Evolutionary conservation across 2,329 filamentous ascomycete genomes (phyloP), one percentile per base, ranked within the genome.

Genomic region (Colletotrichum viniferum): DNA sequence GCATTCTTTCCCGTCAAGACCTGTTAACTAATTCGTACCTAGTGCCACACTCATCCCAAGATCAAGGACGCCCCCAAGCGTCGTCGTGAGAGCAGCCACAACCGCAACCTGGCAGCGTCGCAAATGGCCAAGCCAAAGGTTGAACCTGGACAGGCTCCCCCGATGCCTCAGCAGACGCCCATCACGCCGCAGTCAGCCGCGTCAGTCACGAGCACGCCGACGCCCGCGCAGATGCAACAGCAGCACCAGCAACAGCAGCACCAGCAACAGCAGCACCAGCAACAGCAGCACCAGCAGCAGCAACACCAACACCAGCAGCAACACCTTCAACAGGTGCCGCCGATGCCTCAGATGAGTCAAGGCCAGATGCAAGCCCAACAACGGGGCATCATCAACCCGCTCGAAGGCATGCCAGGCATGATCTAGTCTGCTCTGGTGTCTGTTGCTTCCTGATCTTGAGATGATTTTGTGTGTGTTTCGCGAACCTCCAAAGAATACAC

Each of bases 21-120:
- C 1, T n/a, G 63, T 77, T 80, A 79, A 81, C 77, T 82, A 72
- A 61, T 4, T 38, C 43, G 21, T 28, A 13, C 18, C 55, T 77
- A 93, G 92, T 94, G 93, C 78, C 93, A 94, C 81, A 92, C 92
- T 2, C 93, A 94, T 78, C 90, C 91, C 18, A 94, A 94, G 83
- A 89, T 93, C 81, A 94, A 94, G 81, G 93, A 94, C 78, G 89
- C 91, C 2, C 92, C 92, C 4, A 94, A 94, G 84, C 89, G 92
- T 66, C 88, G 92, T 69, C 89, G 93, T 61, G 92, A 94, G 80
- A 92, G 87, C 80, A 90, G 87, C 78, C 88, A 92, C 78, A 85
- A 84, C 7, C 85, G 87, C 73, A 80, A 81, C 58, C 80, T 86
- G 56, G 85, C 84, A 30, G 84, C 85, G 38, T 82, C 86, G 32